Conservation (phyloP, 1,284 basidiomycete species). For the Gomphus bonarii region DNA sequence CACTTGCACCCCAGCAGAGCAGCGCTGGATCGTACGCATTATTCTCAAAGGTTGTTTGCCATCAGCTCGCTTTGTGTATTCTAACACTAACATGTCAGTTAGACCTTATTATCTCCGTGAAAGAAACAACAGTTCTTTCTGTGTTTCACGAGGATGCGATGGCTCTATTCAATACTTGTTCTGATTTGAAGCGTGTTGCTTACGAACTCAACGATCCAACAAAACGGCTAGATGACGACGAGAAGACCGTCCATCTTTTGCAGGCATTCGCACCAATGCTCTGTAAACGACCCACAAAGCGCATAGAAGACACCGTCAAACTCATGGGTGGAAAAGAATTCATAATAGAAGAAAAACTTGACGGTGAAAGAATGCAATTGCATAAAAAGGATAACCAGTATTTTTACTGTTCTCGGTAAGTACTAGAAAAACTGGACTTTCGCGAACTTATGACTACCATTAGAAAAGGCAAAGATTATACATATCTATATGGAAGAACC, state of each 20-base stretch:
- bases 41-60: constrained; percentile 70
- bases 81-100: background rate
- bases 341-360: constrained; percentile 90
- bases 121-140: constrained; percentile 80
- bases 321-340: constrained; percentile 69
- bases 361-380: constrained; percentile 90
- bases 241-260: constrained; percentile 74
- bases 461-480: constrained; percentile 92
- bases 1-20: constrained; percentile 70
- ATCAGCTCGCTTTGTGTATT: background rate
- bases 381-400: constrained; percentile 85
- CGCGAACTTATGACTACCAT: background rate
- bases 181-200: constrained; percentile 84
- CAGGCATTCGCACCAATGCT: constrained; percentile 87
- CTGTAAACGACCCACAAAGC: constrained; percentile 74
- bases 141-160: constrained; percentile 88
- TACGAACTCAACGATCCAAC: constrained; percentile 68
- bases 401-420: constrained; percentile 81
- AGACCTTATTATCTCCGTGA: constrained; percentile 75
- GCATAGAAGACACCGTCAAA: constrained; percentile 73
- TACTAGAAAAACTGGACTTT: background rate
- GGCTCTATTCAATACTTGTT: constrained; percentile 88
- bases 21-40: constrained; percentile 87
- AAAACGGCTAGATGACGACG: constrained; percentile 56
- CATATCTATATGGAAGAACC: constrained; percentile 82